Base-by-base conservation (phyloP, 257 asterid species). In the Nyctanthes arbortristis region DNA sequence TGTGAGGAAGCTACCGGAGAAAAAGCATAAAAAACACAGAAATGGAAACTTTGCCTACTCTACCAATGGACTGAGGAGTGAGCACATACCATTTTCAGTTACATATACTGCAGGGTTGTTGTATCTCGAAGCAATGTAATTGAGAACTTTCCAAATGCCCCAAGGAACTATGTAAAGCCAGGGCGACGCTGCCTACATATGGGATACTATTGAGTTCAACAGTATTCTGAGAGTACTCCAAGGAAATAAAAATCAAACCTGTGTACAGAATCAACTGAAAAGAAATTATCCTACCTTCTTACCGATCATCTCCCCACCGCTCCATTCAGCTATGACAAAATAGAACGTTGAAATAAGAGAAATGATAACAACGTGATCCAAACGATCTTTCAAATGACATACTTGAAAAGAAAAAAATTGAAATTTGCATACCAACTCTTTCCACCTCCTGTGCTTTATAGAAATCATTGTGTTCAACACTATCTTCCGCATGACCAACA, bases 101-200 rank as follows among this genome's bases (percentile, higher is more conserved):
- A 82, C 61, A 49, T 82, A 85, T 9, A 85, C 24, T 16, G 82
- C 59, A 12, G 84, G 84, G 67, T 85, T 78, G 72, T 80, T 79
- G 75, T 82, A 82, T 80, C 80, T 80, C 43, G 27, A 27, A 9
- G 85, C 72, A 30, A 85, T 76, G 67, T 78, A 72, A 71, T 80
- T 80, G 25, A 85, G 83, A 78, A 79, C 62, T 73, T 78, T 80
- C 78, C 75, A 10, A 45, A 84, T 72, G 61, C 90, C 90, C 87
- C 87, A 82, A 61, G 87, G 90, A 75, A 82, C 85, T 67, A 77
- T 49, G 69, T 79, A 80, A 49, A 85, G 85, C 87, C 90, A 82
- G 14, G 82, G 35, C 3, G 87, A 85, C 25, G 84, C 90, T 34
- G 84, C 88, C 87, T 82, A 75, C 73, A 68, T n/a, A 55, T 65